Base-by-base conservation (phyloP, 257 asterid species). In the Solanum appendiculatum region DNA sequence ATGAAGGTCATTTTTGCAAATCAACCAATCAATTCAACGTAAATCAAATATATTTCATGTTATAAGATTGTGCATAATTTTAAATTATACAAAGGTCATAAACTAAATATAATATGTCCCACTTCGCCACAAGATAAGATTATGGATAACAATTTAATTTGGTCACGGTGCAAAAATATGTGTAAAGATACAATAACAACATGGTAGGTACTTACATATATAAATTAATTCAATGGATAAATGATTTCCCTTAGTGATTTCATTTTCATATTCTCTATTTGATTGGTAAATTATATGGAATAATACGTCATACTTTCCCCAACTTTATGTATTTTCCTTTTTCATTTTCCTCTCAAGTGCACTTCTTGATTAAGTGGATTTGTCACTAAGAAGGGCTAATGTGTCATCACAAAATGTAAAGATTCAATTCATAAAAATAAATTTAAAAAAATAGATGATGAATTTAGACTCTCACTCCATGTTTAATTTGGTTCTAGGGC, bases 301-400 rank as follows among this genome's bases (percentile, higher is more conserved):
- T 91, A 89, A 87, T 84, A 91, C 90, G 92, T 89, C 92, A 88
- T 27, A 78, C 18, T 44, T 27, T 27, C 18, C 87, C 88, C 89
- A 46, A 44, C 27, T 44, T 78, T 78, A 27, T 78, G 40, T 46
- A 16, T 78, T 44, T 78, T 44, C 9, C 14, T 27, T 78, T 85
- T 66, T 39, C 51, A 66, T 84, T 66, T 29, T 85, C 40, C 74
- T 89, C 88, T 85, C 40, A 60, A 89, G 86, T 92, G 91, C 92
- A 88, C 87, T 89, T 87, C 40, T 69, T 80, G 81, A 42, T 72
- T 89, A 93, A 92, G 96, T 92, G 93, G 64, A 87, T 87, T 86
- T 16, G 82, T 93, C 98, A 94, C 95, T 89, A 91, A 89, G 91
- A 72, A 91, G 88, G 94, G 96, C 90, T 85, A 86, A 89, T 82